Percentiles rank a stretch among this genome's conserved stretches.
Conservation (phyloP, 345 rosid genomes). For the Gossypium turneri region DNA sequence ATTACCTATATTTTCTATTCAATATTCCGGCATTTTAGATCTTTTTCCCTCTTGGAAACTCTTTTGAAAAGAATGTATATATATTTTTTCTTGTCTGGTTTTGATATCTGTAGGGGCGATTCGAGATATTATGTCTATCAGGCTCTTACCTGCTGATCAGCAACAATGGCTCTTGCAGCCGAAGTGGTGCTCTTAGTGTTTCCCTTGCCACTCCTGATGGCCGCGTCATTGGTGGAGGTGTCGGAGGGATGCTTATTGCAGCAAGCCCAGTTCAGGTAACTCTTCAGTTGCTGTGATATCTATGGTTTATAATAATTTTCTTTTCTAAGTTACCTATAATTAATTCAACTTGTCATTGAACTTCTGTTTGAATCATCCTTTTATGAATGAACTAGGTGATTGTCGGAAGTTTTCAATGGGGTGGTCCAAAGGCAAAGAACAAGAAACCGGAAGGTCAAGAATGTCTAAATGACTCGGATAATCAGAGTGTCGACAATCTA, state of each 20-base stretch:
- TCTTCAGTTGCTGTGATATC: neutral
- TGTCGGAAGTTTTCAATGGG: slow-evolving; percentile 84
- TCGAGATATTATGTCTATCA: slow-evolving; percentile 79
- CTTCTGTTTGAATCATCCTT: neutral
- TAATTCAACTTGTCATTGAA: neutral
- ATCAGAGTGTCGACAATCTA: slow-evolving; percentile 39
- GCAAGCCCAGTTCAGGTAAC: slow-evolving; percentile 86
- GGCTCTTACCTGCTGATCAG: slow-evolving; percentile 55
- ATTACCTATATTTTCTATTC: neutral
- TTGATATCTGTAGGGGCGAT: slow-evolving; percentile 61
- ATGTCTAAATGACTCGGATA: slow-evolving; percentile 36
- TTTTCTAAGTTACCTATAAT: neutral
- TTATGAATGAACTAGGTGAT: slow-evolving; percentile 50
- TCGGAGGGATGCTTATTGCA: slow-evolving; percentile 87
- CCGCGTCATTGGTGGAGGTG: slow-evolving; percentile 88
- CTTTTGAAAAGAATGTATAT: neutral
- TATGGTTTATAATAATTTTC: neutral
- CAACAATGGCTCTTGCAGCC: slow-evolving; percentile 42
- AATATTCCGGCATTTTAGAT: neutral
- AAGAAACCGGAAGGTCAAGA: slow-evolving; percentile 54
- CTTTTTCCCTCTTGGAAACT: neutral
- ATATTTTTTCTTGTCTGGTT: neutral
- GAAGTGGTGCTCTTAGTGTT: slow-evolving; percentile 73
- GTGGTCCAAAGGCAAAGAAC: slow-evolving; percentile 66
- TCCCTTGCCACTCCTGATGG: slow-evolving; percentile 96